Base-by-base conservation (phyloP, 192 early-diverging fungal genomes). In the Endogone sp. region DNA sequence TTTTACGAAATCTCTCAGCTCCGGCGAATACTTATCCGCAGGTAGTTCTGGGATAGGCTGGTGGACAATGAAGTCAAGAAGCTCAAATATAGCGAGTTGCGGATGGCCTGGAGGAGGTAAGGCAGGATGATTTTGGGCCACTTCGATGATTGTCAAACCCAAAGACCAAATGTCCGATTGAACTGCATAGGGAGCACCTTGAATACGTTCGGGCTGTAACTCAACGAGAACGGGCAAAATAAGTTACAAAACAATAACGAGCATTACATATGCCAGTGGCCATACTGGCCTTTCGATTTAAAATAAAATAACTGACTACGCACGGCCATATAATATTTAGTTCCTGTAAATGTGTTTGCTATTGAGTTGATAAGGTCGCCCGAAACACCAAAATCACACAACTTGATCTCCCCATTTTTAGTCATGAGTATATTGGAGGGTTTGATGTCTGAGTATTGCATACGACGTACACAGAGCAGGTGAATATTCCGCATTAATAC, bases 81-180 rank as follows among this genome's bases (percentile, higher is more conserved):
- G 82, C 76, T 99, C 98, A 78, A 99, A 94, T 8, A 92, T 92
- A 6, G 93, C 84, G 32, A 94, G 74, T 71, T 89, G 77, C 10
- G 88, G 86, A 56, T 74, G 68, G 29, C 70, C 77, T 4, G 77
- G 70, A 9, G 77, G 77, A 3, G 95, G 96, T 73, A 95, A 96
- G 24, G 97, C 95, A 79, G 95, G 94, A 77, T 90, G 87, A 71
- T 91, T 95, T 75, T 93, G 87, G 3, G 95, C 95, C 4, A 96
- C 85, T 79, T 99, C 98, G 69, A 98, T 92, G 30, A 98, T 79
- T 1, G 95, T 93, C 66, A 99, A 78, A 0, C 94, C 94, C 56
- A 98, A 75, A 10, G 94, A 95, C 98, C 98, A 99, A n/a, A 98
- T 89, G 73, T 98, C 96, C 23, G 93, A 92, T 64, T 92, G 91